A percentile compares a stretch with the other conserved stretches of the same genome.
Conservation (phyloP, 1,284 basidiomycete species). For the Ganoderma boninense region DNA sequence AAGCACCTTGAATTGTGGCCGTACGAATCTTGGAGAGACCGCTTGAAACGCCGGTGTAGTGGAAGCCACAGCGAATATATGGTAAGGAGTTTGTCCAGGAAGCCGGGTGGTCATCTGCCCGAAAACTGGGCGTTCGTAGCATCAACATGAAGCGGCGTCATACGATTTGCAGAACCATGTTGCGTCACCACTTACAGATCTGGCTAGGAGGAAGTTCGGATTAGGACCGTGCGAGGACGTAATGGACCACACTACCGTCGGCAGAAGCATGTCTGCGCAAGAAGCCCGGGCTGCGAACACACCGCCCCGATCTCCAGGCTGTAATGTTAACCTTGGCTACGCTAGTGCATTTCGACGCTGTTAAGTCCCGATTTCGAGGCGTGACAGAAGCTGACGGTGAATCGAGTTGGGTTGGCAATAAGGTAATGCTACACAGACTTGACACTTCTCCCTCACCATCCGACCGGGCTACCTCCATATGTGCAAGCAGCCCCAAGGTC, state of each 20-base stretch:
- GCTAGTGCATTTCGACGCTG: background rate
- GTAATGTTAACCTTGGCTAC: constrained; percentile 3
- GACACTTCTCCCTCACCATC: background rate
- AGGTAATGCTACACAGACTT: constrained; percentile 17
- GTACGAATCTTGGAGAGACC: constrained; percentile 22
- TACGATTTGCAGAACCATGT: constrained; percentile 10
- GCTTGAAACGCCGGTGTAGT: constrained; percentile 10
- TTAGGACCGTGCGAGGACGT: constrained; percentile 24
- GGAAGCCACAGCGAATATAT: background rate
- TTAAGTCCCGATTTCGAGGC: constrained; percentile 18
- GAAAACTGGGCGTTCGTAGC: background rate
- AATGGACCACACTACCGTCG: constrained; percentile 23
- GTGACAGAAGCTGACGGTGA: constrained; percentile 26
- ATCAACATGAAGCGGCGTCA: background rate
- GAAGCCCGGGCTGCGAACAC: constrained; percentile 6
- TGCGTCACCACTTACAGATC: constrained; percentile 4
- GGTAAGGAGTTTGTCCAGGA: background rate
- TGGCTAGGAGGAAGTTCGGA: background rate
- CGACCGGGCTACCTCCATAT: constrained; percentile 17
- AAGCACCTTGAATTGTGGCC: constrained; percentile 10
- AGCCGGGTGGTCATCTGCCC: constrained; percentile 1
- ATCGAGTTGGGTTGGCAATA: constrained; percentile 15
- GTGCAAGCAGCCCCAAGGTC: constrained; percentile 20
- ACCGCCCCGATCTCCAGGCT: constrained; percentile 11
- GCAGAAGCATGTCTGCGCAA: constrained; percentile 16